Evolutionary conservation across 805 yeast genomes (phyloP).

Genomic region (Kuraishia capsulata): DNA sequence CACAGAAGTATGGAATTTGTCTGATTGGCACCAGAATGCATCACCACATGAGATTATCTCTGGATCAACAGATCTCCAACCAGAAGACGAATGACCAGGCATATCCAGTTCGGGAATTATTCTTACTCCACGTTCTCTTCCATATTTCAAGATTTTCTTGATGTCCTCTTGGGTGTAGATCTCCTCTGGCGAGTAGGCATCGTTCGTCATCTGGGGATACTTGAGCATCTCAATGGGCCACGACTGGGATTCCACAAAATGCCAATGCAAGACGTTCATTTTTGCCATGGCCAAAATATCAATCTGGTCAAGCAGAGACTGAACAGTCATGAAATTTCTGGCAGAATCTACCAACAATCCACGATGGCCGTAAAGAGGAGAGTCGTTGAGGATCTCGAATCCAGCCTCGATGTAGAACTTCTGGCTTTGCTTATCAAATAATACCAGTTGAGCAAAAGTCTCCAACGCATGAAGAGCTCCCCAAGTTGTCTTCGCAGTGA

Average conservation of each 20-base stretch:
- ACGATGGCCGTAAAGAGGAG: slow-evolving; percentile 26
- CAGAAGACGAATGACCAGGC: slow-evolving; percentile 33
- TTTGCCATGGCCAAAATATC: slow-evolving; percentile 28
- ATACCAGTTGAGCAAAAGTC: slow-evolving; percentile 30
- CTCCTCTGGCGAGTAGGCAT: slow-evolving; percentile 25
- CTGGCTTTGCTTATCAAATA: slow-evolving; percentile 14
- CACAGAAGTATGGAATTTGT: slow-evolving; percentile 14
- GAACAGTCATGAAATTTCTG: slow-evolving; percentile 23
- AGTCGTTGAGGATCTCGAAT: slow-evolving; percentile 21
- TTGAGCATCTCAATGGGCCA: slow-evolving; percentile 27
- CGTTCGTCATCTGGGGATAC: slow-evolving; percentile 28
- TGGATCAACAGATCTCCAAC: slow-evolving; percentile 25
- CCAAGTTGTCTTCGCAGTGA: slow-evolving; percentile 25
- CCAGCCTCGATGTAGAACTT: slow-evolving; percentile 21
- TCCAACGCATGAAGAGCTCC: slow-evolving; percentile 31
- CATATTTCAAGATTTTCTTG: slow-evolving; percentile 20
- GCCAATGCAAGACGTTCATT: slow-evolving; percentile 32
- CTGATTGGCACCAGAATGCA: slow-evolving; percentile 10
- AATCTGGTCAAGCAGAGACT: slow-evolving; percentile 22
- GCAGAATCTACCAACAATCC: slow-evolving; percentile 31
- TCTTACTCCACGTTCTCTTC: slow-evolving; percentile 26
- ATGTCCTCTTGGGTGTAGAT: slow-evolving; percentile 21
- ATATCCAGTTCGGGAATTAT: slow-evolving; percentile 31
- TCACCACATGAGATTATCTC: slow-evolving; percentile 23
- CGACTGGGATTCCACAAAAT: slow-evolving; percentile 27